These are phyloP conservation scores for Mortierella sp. DNA, from an alignment of 371 early-diverging fungal genomes.

Conservation along the genomic window DNA sequence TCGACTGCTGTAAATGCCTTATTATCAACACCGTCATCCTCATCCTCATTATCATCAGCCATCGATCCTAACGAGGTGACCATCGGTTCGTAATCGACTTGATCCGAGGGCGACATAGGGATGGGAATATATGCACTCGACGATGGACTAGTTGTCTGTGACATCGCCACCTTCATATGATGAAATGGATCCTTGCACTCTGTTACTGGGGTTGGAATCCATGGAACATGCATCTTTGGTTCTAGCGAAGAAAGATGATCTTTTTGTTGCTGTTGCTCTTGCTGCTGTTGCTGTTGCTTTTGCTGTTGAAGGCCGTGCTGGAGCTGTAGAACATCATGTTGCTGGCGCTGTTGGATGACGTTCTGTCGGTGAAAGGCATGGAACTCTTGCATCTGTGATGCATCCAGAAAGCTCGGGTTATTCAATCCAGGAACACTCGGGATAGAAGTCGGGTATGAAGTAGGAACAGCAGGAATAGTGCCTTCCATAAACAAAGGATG, in stretches of 20 bases:
- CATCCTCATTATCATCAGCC: not conserved
- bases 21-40: not conserved
- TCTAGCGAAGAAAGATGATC: constrained; percentile 4
- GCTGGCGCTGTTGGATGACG: constrained; percentile 13
- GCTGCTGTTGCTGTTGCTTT: constrained; percentile 23
- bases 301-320: too few relatives aligned
- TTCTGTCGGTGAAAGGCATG: constrained; percentile 22
- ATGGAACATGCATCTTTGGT: not conserved
- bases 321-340: too few relatives aligned
- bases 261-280: constrained; percentile 10
- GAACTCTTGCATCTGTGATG: constrained; percentile 17
- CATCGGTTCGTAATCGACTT: constrained; percentile 1
- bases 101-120: constrained; percentile 21
- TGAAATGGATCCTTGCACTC: constrained; percentile 13
- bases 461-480: not conserved
- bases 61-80: too few relatives aligned
- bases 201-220: not conserved
- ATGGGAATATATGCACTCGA: constrained; percentile 31
- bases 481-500: too few relatives aligned
- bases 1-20: not conserved
- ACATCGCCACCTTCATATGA: not conserved
- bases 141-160: constrained; percentile 8
- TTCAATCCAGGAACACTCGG: too few relatives aligned
- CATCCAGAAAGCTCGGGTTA: constrained; percentile 30
- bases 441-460: too few relatives aligned